Evolutionary conservation across 2,329 filamentous ascomycete genomes (phyloP).

Genomic region (Colletotrichum cordylinicola): DNA sequence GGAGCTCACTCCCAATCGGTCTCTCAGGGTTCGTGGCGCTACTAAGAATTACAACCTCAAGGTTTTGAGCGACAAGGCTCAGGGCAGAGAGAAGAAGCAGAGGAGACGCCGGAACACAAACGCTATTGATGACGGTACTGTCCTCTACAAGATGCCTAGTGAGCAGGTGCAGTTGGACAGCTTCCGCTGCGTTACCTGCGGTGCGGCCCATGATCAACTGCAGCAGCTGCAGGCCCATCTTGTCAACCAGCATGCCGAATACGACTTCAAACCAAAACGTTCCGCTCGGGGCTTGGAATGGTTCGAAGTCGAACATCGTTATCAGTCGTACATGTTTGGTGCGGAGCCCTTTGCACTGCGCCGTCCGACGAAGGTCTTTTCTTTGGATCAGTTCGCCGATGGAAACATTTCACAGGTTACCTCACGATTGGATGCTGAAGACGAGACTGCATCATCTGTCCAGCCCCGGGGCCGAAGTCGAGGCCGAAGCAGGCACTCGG

Average conservation of each 20-base stretch:
- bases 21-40: conserved; percentile 49
- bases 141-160: conserved; percentile 51
- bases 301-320: conserved; percentile 37
- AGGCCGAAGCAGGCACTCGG: neutral
- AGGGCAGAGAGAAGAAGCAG: conserved; percentile 57
- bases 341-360: conserved; percentile 48
- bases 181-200: conserved; percentile 58
- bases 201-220: conserved; percentile 51
- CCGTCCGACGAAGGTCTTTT: conserved; percentile 47
- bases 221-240: conserved; percentile 55
- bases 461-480: neutral
- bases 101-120: conserved; percentile 33
- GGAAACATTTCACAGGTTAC: conserved; percentile 54
- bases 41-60: conserved; percentile 66
- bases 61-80: conserved; percentile 61
- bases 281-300: conserved; percentile 42
- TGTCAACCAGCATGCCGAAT: conserved; percentile 49
- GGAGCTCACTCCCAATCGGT: conserved; percentile 57
- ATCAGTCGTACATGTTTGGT: conserved; percentile 32
- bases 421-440: conserved; percentile 44
- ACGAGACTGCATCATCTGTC: neutral
- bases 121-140: conserved; percentile 42
- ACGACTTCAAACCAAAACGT: conserved; percentile 44
- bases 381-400: conserved; percentile 47
- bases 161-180: conserved; percentile 53